Evolutionary conservation across 371 early-diverging fungal genomes (phyloP).

Genomic region (Fennellomyces sp.): DNA sequence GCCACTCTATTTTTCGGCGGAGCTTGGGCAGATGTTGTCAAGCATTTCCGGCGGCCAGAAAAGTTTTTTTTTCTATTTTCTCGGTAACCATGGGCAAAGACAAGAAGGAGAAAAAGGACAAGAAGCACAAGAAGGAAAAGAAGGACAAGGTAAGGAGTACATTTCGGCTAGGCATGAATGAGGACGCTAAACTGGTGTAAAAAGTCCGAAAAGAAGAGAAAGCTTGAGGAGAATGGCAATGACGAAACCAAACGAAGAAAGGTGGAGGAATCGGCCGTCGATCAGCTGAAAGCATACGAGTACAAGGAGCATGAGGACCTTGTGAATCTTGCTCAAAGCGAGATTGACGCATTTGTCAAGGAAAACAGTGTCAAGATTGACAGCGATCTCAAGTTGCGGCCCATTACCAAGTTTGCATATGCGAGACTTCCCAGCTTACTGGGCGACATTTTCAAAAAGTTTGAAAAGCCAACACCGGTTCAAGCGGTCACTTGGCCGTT

Average conservation of each 20-base stretch:
- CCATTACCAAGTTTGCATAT: constrained; percentile 78
- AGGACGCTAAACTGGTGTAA: background rate
- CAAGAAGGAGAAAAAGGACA: constrained; percentile 56
- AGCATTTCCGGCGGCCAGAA: background rate
- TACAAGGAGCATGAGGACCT: constrained; percentile 41
- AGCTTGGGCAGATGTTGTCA: background rate
- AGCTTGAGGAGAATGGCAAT: constrained; percentile 18
- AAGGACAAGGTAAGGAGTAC: constrained; percentile 10
- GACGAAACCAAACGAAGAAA: constrained; percentile 18
- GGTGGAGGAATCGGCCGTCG: constrained; percentile 16
- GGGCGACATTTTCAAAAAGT: constrained; percentile 81
- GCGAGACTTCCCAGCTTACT: constrained; percentile 74
- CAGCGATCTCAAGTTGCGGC: constrained; percentile 69
- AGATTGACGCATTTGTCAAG: constrained; percentile 62
- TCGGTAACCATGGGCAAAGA: constrained; percentile 29
- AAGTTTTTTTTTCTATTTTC: background rate
- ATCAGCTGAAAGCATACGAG: constrained; percentile 32
- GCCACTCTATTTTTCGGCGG: background rate
- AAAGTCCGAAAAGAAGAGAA: constrained; percentile 9
- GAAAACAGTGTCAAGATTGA: constrained; percentile 70
- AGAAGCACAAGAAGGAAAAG: constrained; percentile 36
- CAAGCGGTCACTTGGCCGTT: constrained; percentile 95
- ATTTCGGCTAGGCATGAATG: background rate
- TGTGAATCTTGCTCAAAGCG: constrained; percentile 37
- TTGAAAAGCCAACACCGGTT: constrained; percentile 93